Base-by-base conservation (phyloP, 73 alveolate species). In the Paraurostyla sp. region DNA sequence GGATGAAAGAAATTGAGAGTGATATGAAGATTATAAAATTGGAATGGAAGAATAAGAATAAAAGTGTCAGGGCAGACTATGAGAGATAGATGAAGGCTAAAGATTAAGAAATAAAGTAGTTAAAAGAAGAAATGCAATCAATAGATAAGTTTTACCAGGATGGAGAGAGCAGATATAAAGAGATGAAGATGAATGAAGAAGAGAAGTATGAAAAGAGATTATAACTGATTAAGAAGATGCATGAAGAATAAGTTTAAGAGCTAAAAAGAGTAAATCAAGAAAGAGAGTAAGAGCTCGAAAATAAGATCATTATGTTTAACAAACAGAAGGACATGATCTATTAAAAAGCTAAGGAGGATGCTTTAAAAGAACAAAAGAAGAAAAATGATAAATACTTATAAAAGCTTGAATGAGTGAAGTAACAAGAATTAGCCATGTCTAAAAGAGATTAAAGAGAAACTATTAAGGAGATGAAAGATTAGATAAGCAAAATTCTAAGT, bases 191-290 rank as follows among this genome's bases (percentile, higher is more conserved):
- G 13, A 2, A 51, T 1, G 89, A 78, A 36, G 89, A 50, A 27
- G 80, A 51, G 27, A 78, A 78, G 40, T 78, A 78, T 78, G 89
- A 78, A 27, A 52, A 78, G 32, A 49, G 89, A 78, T 16, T 78
- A 11, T 9, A 25, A 78, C 69, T 78, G 2, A 78, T 78, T 11
- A 78, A 78, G 29, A 78, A 78, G 49, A 78, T 78, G 62, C 89
- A 78, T 52, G 89, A 78, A 1, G 89, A 78, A 27, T 33, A 78
- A 54, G 9, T 78, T 32, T 1, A 40, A 4, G 89, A 78, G 32
- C 13, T 78, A 2, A 78, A 78, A 78, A 49, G 78, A 38, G 62
- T 54, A 13, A 54, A 0, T 2, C 15, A 29, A 6, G 78, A 78
- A 35, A 49, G 89, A 51, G 80, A 78, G 40, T 20, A 50, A 29